A percentile compares a stretch with the other conserved stretches of the same genome.
phyloP scores from a whole-genome alignment of 306 rosid species.

The Pyrus betulifolia region DNA sequence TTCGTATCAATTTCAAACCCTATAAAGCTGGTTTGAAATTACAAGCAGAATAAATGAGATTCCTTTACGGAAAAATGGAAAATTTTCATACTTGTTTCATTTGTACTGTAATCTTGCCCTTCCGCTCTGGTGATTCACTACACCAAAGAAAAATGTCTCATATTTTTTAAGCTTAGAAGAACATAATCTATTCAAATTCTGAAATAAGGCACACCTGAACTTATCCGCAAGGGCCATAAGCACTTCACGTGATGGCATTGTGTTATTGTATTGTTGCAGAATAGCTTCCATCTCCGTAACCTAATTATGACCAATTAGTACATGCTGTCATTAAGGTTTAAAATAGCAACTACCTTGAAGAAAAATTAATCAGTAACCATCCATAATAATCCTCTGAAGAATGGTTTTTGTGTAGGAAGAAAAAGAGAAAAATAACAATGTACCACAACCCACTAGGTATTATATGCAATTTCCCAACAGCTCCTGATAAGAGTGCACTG shows the following conservation, averaged over 20 bases:
- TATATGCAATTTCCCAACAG: neutral
- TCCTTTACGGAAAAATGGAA: neutral
- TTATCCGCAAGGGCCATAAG: conserved; percentile 73
- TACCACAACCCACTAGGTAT: neutral
- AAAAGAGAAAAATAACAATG: no score
- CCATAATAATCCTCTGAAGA: neutral
- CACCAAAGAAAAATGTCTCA: conserved; percentile 13
- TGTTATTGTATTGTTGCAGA: conserved; percentile 68
- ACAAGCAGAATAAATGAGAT: neutral
- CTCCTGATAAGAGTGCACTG: neutral
- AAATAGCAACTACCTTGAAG: neutral
- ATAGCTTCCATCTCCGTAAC: conserved; percentile 88
- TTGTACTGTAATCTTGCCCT: conserved; percentile 86
- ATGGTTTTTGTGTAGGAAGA: neutral
- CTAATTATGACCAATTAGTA: conserved; percentile 28
- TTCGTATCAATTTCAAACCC: neutral
- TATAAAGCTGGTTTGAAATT: neutral
- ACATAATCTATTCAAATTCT: conserved; percentile 6
- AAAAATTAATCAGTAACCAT: neutral
- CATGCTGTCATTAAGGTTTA: neutral
- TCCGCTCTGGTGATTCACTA: conserved; percentile 77
- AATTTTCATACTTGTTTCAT: conserved; percentile 79
- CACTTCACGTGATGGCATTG: conserved; percentile 82
- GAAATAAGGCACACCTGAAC: conserved; percentile 63
- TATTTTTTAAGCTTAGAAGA: neutral